These are phyloP conservation scores for Amphibolis antarctica DNA, from an alignment of 106 monocot genomes.

Conservation along the genomic window DNA sequence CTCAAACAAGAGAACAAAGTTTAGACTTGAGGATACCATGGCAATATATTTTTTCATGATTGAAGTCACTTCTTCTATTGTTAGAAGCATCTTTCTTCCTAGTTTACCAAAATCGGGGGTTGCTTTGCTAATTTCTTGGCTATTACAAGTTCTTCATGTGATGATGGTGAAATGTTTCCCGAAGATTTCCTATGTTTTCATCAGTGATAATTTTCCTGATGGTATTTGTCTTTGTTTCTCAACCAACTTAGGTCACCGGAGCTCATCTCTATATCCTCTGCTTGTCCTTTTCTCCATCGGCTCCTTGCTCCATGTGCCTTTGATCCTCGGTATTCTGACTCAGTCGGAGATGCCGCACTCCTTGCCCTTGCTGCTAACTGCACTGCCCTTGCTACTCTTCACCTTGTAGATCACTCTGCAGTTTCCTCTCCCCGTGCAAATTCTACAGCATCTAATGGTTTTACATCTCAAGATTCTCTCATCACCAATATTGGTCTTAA, in stretches of 20 bases:
- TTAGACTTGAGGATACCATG: too few relatives aligned
- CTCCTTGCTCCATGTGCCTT: conserved; percentile 58
- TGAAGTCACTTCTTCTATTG: too few relatives aligned
- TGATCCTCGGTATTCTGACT: conserved; percentile 55
- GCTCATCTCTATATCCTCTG: conserved; percentile 26
- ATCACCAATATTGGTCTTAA: conserved; percentile 38
- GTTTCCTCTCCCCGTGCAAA: conserved; percentile 11
- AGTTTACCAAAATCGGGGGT: too few relatives aligned
- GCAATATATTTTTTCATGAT: too few relatives aligned
- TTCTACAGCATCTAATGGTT: not conserved
- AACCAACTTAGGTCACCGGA: conserved; percentile 14
- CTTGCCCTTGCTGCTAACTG: conserved; percentile 52
- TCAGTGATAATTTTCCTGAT: too few relatives aligned
- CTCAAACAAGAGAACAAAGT: too few relatives aligned
- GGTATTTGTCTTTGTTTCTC: too few relatives aligned
- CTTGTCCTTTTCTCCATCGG: conserved; percentile 47
- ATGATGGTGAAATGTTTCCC: too few relatives aligned
- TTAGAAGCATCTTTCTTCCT: too few relatives aligned
- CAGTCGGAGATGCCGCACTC: conserved; percentile 22
- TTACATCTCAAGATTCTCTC: conserved; percentile 20
- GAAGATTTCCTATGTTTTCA: too few relatives aligned
- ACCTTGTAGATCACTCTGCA: conserved; percentile 42
- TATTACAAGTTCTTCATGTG: too few relatives aligned
- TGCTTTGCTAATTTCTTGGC: too few relatives aligned
- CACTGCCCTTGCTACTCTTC: conserved; percentile 37